These are phyloP conservation scores for Globisporangium ultimum DNA, from an alignment of 352 stramenopile genomes.

Conservation along the genomic window DNA sequence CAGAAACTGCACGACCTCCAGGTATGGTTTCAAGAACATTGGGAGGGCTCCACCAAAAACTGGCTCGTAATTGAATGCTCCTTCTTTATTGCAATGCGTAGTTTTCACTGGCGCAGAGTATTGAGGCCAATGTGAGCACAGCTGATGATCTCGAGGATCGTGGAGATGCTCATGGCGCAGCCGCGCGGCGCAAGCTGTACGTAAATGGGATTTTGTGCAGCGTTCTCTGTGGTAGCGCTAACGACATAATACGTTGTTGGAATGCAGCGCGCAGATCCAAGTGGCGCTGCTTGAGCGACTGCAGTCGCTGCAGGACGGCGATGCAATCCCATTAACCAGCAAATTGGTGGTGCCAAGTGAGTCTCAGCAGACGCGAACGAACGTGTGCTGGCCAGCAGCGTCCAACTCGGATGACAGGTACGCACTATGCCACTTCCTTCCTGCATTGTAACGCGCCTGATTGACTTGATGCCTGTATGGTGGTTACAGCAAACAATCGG, in stretches of 20 bases:
- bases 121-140: constrained; percentile 18
- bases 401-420: constrained; percentile 21
- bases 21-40: constrained; percentile 7
- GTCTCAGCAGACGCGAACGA: neutral
- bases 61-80: too few species aligned
- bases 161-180: neutral
- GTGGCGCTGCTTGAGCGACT: constrained; percentile 14
- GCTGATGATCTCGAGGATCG: constrained; percentile 4
- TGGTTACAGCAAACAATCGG: constrained; percentile 10
- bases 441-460: neutral
- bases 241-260: neutral
- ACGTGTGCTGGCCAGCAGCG: constrained; percentile 23
- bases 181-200: constrained; percentile 9
- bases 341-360: neutral
- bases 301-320: constrained; percentile 4
- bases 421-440: too few species aligned
- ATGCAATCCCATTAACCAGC: constrained; percentile 7
- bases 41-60: too few species aligned
- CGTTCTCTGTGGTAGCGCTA: neutral
- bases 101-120: constrained; percentile 24
- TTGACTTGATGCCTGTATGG: neutral
- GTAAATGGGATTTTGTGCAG: neutral
- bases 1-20: constrained; percentile 19
- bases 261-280: constrained; percentile 12
- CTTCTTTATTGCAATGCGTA: neutral